Percentiles rank a stretch among this genome's conserved stretches.
Evolutionary conservation across 768 basidiomycete species (phyloP).

Genomic region (Boletus subcaerulescens): DNA sequence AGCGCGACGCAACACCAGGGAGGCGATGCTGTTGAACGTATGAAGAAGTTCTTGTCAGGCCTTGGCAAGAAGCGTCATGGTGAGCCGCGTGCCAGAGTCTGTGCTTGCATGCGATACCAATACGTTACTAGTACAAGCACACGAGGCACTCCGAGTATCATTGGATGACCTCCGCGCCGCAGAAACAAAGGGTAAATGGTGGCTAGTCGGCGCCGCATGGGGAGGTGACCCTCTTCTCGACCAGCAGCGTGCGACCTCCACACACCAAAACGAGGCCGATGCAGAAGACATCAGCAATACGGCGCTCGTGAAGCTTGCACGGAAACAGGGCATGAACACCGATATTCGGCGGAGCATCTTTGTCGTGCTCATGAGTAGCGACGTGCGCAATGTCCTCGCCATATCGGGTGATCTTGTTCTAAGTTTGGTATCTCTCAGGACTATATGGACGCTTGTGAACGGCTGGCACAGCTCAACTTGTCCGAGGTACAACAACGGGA

Average conservation of each 20-base stretch:
- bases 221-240: constrained; percentile 87
- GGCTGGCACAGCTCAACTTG: constrained; percentile 79
- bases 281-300: constrained; percentile 34
- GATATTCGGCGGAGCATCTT: constrained; percentile 91
- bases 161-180: constrained; percentile 82
- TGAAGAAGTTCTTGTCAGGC: constrained; percentile 84
- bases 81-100: constrained; percentile 22
- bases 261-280: constrained; percentile 20
- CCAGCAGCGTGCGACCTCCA: constrained; percentile 39
- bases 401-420: not conserved
- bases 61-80: constrained; percentile 77
- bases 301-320: constrained; percentile 72
- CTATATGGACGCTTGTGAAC: constrained; percentile 91
- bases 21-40: constrained; percentile 71
- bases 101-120: not conserved
- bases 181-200: constrained; percentile 93
- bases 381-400: constrained; percentile 50
- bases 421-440: constrained; percentile 53
- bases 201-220: constrained; percentile 98
- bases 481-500: constrained; percentile 92
- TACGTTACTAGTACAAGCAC: constrained; percentile 58
- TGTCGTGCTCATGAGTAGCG: constrained; percentile 92
- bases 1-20: constrained; percentile 65
- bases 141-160: constrained; percentile 84
- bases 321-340: constrained; percentile 98